Evolutionary conservation across 768 basidiomycete genomes (phyloP).

Genomic region (Gymnopilus junonius): DNA sequence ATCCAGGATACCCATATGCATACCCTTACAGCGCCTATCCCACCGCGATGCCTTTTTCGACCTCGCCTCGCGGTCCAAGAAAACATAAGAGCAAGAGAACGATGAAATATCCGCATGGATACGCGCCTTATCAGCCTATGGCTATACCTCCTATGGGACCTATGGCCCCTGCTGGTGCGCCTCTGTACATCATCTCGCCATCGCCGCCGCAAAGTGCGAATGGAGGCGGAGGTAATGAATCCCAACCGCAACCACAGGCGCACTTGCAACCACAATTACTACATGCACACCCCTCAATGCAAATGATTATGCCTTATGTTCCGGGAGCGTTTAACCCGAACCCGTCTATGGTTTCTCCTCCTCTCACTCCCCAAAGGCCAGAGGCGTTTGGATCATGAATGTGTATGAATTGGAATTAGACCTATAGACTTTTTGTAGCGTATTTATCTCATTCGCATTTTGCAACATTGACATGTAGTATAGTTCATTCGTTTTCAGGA

Average conservation of each 20-base stretch:
- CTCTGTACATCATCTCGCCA: slow-evolving; percentile 25
- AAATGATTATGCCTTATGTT: slow-evolving; percentile 23
- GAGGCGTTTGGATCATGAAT: slow-evolving; percentile 2
- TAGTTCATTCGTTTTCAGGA: no score
- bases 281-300: slow-evolving; percentile 12
- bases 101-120: slow-evolving; percentile 19
- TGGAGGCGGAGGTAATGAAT: slow-evolving; percentile 8
- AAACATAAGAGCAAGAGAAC: slow-evolving; percentile 17
- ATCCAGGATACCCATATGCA: slow-evolving; percentile 25
- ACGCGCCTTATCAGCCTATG: slow-evolving; percentile 28
- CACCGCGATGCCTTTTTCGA: slow-evolving; percentile 14
- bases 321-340: slow-evolving; percentile 17
- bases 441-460: no score
- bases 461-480: neutral
- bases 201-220: slow-evolving; percentile 27
- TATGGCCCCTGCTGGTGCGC: slow-evolving; percentile 6
- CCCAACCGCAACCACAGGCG: no score
- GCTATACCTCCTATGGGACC: slow-evolving; percentile 22
- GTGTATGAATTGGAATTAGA: no score
- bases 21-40: slow-evolving; percentile 16
- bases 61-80: slow-evolving; percentile 21
- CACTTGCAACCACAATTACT: neutral
- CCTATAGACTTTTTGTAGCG: no score
- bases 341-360: slow-evolving; percentile 24
- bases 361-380: slow-evolving; percentile 25